Base-by-base conservation (phyloP, 1,284 basidiomycete species). In the Crepidotus sp. region DNA sequence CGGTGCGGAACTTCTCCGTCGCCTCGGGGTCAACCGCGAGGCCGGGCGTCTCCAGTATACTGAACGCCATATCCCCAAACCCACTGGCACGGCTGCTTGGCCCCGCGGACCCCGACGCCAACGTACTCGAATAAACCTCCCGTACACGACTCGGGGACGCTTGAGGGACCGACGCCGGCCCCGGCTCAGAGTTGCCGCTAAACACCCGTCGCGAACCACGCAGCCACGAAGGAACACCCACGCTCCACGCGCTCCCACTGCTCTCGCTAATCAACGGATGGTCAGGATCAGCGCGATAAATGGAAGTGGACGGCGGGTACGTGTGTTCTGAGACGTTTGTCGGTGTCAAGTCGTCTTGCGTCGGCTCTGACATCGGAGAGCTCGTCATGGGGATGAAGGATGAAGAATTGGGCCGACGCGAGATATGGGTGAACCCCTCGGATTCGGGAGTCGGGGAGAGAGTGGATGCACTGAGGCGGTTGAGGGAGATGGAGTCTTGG, bases 201-300 rank as follows among this genome's bases (percentile, higher is more conserved):
- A 76, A 66, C 43, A 71, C 72, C 21, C 74, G 71, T 19, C 74
- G 68, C n/a, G 74, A 61, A 21, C 68, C 67, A 53, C 70, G 78
- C 35, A 87, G 63, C 84, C 83, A 87, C 11, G 77, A 76, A 2
- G 83, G 81, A 31, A 87, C 76, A 48, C 61, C 69, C 77, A 83
- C 71, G 49, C 61, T 69, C 79, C 78, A 80, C 32, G 73, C 66
- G 48, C 65, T 71, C 42, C 63, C 56, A 40, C 51, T 60, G 51
- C 53, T 62, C 55, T 69, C 68, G 29, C 51, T 53, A 45, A 42
- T 48, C 47, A 53, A 50, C 40, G 50, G 41, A 41, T 49, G 47
- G 50, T 52, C 47, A 52, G 50, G 47, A 46, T 49, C 41, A 52
- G 36, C 22, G 50, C 45, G 44, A 22, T 33, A 46, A 38, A 49